Conservation (phyloP, 352 stramenopile species). For the Globisporangium lucens region DNA sequence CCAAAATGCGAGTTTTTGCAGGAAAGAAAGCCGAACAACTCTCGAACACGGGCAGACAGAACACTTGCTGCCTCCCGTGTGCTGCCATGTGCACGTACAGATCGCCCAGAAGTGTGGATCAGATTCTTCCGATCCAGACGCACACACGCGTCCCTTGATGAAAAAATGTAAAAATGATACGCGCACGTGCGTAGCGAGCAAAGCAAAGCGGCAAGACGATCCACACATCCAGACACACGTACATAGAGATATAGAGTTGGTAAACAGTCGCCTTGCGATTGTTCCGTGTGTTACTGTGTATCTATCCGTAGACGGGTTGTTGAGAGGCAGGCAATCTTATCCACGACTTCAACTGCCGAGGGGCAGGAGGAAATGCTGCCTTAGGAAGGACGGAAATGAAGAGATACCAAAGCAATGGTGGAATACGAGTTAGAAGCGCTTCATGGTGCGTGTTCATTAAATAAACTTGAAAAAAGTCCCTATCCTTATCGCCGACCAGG, state of each 20-base stretch:
- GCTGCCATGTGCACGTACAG: no score
- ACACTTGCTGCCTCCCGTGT: no score
- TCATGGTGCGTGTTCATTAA: slow-evolving; percentile 1
- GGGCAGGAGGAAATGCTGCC: no score
- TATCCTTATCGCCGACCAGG: neutral
- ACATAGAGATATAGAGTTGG: no score
- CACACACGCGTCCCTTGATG: neutral
- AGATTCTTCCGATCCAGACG: neutral
- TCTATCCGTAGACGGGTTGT: neutral
- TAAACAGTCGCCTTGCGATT: neutral
- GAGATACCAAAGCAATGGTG: no score
- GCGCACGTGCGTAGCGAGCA: neutral
- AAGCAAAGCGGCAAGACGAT: neutral
- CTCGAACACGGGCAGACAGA: no score
- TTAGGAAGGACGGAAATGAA: no score
- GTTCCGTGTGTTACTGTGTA: neutral
- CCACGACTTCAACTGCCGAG: no score
- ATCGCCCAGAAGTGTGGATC: neutral
- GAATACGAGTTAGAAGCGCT: no score
- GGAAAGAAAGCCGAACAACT: no score
- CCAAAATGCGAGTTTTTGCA: no score
- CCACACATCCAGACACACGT: neutral
- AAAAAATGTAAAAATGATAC: slow-evolving; percentile 1
- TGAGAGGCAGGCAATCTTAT: neutral
- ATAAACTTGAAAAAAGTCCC: slow-evolving; percentile 3